Conservation (phyloP, 1,284 basidiomycete species). For the Ustilago esculenta region DNA sequence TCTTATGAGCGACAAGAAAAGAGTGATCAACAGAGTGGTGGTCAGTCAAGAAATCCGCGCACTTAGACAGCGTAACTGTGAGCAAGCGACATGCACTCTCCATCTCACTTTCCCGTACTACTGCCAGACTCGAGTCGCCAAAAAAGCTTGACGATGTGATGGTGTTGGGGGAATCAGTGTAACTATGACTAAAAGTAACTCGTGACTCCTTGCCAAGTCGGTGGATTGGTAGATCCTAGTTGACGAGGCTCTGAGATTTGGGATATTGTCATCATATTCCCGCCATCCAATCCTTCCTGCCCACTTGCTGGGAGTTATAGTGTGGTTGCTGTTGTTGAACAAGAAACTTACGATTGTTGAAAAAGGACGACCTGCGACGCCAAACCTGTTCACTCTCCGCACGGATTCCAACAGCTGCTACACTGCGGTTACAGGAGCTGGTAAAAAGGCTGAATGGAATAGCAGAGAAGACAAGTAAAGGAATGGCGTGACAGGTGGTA, state of each 20-base stretch:
- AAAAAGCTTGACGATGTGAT: not conserved
- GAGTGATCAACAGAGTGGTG: too few relatives aligned
- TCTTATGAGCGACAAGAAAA: too few relatives aligned
- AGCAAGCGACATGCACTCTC: too few relatives aligned
- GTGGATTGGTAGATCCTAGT: constrained; percentile 27
- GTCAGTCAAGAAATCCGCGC: too few relatives aligned
- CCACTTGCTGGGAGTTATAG: too few relatives aligned
- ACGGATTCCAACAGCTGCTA: too few relatives aligned
- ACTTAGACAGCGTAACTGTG: too few relatives aligned
- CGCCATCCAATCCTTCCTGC: too few relatives aligned
- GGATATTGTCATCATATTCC: constrained; percentile 39
- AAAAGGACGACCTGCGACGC: not conserved
- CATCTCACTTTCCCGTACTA: not conserved
- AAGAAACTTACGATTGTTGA: constrained; percentile 4
- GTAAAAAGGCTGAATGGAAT: too few relatives aligned
- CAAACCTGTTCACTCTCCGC: too few relatives aligned
- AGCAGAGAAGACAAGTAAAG: not conserved
- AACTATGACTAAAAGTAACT: constrained; percentile 44
- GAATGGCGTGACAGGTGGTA: not conserved
- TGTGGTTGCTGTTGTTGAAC: too few relatives aligned
- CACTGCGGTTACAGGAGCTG: too few relatives aligned
- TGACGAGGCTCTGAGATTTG: constrained; percentile 36
- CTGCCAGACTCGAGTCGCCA: not conserved
- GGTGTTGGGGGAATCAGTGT: constrained; percentile 26
- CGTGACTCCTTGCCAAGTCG: constrained; percentile 26